A percentile compares a stretch with the other conserved stretches of the same genome.
Evolutionary conservation across 192 early-diverging fungal genomes (phyloP).

Genomic region (Dissophora globulifera): DNA sequence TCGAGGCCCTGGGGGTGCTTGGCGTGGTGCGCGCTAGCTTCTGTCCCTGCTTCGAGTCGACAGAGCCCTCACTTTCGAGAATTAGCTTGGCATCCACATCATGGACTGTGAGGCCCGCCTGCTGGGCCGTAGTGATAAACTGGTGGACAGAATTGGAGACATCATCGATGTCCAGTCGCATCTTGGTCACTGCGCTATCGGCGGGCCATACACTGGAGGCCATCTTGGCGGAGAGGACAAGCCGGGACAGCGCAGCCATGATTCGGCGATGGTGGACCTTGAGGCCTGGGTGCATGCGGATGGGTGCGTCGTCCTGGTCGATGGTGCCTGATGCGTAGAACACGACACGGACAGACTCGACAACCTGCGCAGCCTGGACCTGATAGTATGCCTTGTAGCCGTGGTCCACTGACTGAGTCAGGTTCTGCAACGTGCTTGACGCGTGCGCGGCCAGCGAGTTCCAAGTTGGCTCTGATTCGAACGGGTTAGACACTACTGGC

Average conservation of each 20-base stretch:
- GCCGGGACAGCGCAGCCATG: constrained; percentile 83
- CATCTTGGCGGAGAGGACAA: constrained; percentile 84
- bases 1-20: constrained; percentile 3
- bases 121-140: constrained; percentile 64
- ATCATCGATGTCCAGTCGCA: constrained; percentile 78
- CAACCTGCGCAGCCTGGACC: constrained; percentile 56
- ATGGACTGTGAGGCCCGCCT: constrained; percentile 36
- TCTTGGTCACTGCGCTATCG: constrained; percentile 77
- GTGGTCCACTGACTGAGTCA: constrained; percentile 24
- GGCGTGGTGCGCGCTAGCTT: constrained; percentile 24
- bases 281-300: constrained; percentile 71
- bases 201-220: constrained; percentile 91
- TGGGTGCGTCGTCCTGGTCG: constrained; percentile 71
- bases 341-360: constrained; percentile 86
- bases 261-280: constrained; percentile 80
- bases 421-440: constrained; percentile 17
- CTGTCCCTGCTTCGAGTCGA: neutral
- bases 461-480: constrained; percentile 41
- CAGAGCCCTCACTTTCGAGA: constrained; percentile 19
- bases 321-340: constrained; percentile 83
- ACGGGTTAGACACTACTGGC: constrained; percentile 24
- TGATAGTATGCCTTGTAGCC: constrained; percentile 41
- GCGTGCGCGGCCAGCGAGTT: constrained; percentile 22
- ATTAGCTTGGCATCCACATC: constrained; percentile 56
- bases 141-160: constrained; percentile 77